Base-by-base conservation (phyloP, 1,284 basidiomycete species). In the Mycena sp. region DNA sequence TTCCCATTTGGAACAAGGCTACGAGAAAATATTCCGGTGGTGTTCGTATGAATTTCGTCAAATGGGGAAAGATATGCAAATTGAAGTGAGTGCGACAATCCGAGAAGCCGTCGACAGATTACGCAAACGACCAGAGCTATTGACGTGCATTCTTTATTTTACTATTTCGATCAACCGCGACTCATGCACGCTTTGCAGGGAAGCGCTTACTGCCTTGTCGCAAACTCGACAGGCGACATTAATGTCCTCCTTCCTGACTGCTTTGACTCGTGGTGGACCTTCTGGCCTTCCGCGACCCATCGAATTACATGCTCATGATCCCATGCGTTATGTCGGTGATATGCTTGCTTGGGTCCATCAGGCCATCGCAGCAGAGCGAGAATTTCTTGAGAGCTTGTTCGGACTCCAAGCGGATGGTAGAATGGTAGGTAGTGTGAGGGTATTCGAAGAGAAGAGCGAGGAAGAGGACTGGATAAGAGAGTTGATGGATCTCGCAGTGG, bases 311-410 rank as follows among this genome's bases (percentile, higher is more conserved):
- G 97, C 97, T 0, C 97, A 99, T 72, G 97, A 99, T 74, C 96
- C 97, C 0, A 85, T 95, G 66, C 89, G 97, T 26, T 99, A 99
- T 74, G 90, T 98, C 16, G 96, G 97, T 19, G 97, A 99, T 76
- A 99, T 99, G 94, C 87, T 99, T 4, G 97, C 96, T 0, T 99
- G 97, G 98, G 90, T 99, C 1, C 97, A 99, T 77, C 98, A 99
- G 64, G 87, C 92, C 0, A 95, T 98, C 63, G 97, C 97, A 0
- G 92, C 91, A 4, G 97, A 99, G 76, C 90, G 92, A 52, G 98
- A 99, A 77, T 95, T 96, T 71, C 82, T 98, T 21, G 95, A 97
- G 72, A 83, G 87, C 29, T 77, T 98, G 37, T 97, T 98, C 69
- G 90, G 87, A 9, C 74, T 94, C 53, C 86, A 83, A 58, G 80